phyloP scores from a whole-genome alignment of 75 land plant species.

The Selaginella tamariscina region DNA sequence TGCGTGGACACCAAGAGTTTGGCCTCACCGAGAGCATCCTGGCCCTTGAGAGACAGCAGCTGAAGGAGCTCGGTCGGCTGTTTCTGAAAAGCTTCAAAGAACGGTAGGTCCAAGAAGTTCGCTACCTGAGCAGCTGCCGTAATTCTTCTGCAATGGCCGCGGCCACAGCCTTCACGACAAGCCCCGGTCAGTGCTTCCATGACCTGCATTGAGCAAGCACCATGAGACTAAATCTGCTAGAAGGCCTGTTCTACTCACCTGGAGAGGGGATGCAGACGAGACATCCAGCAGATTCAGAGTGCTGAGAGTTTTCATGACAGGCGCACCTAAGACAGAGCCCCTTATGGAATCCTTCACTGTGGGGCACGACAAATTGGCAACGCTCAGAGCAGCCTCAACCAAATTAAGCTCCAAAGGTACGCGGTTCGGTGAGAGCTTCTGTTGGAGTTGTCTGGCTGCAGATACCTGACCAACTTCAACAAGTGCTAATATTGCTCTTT shows the following conservation, averaged over 20 bases:
- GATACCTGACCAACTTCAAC: constrained; percentile 91
- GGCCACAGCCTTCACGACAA: constrained; percentile 66
- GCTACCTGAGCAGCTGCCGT: constrained; percentile 75
- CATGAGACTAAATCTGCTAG: not conserved
- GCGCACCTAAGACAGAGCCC: constrained; percentile 34
- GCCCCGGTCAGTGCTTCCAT: constrained; percentile 48
- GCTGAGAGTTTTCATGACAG: constrained; percentile 35
- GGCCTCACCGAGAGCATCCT: constrained; percentile 93
- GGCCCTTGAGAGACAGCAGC: constrained; percentile 93
- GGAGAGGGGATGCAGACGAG: constrained; percentile 27
- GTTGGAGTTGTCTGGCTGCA: constrained; percentile 91
- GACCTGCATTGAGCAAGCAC: constrained; percentile 28
- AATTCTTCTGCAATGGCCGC: constrained; percentile 76
- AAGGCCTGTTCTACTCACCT: constrained; percentile 17
- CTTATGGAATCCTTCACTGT: constrained; percentile 30
- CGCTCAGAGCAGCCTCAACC: constrained; percentile 65
- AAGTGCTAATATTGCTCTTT: constrained; percentile 80
- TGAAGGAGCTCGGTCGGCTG: constrained; percentile 73
- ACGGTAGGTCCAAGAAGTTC: constrained; percentile 58
- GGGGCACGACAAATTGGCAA: constrained; percentile 55
- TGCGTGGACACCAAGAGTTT: constrained; percentile 81
- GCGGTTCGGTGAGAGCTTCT: constrained; percentile 65
- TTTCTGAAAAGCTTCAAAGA: constrained; percentile 73
- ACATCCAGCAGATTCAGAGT: constrained; percentile 33
- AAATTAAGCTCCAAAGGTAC: constrained; percentile 60